These are phyloP conservation scores for Sclerotinia trifoliorum DNA, from an alignment of 2,329 filamentous ascomycete species.

Conservation along the genomic window DNA sequence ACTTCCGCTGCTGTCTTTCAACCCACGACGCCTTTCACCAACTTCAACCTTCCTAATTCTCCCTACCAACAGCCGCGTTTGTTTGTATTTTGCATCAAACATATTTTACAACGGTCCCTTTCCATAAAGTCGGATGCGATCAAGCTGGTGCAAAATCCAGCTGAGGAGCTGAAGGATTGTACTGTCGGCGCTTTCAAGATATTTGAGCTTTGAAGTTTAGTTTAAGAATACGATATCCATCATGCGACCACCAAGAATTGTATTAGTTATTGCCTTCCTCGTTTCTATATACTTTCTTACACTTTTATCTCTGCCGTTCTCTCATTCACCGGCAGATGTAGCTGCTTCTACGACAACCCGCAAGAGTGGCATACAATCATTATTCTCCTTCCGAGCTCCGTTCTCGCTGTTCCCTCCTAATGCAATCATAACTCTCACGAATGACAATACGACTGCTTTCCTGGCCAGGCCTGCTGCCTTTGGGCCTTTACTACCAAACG, in stretches of 20 bases:
- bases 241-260: slow-evolving; percentile 41
- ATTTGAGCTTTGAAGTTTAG: slow-evolving; percentile 18
- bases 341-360: slow-evolving; percentile 26
- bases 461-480: slow-evolving; percentile 90
- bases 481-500: slow-evolving; percentile 72
- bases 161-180: slow-evolving; percentile 21
- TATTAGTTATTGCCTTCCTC: slow-evolving; percentile 38
- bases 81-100: slow-evolving; percentile 13
- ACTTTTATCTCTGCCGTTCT: slow-evolving; percentile 37
- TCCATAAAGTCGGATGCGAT: slow-evolving; percentile 18
- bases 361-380: slow-evolving; percentile 49
- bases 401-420: slow-evolving; percentile 92
- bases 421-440: slow-evolving; percentile 91
- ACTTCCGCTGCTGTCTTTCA: background rate
- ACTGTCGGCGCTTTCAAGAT: slow-evolving; percentile 6
- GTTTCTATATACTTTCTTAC: slow-evolving; percentile 37
- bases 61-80: background rate
- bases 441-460: slow-evolving; percentile 98
- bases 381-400: slow-evolving; percentile 71
- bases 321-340: slow-evolving; percentile 31
- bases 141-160: slow-evolving; percentile 17
- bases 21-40: slow-evolving; percentile 15
- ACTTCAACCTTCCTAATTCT: background rate
- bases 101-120: background rate
- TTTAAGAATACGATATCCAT: slow-evolving; percentile 26